Evolutionary conservation across 139 green algal genomes (phyloP), one percentile per base, ranked within the genome.

Genomic region (Closterium sp.): DNA sequence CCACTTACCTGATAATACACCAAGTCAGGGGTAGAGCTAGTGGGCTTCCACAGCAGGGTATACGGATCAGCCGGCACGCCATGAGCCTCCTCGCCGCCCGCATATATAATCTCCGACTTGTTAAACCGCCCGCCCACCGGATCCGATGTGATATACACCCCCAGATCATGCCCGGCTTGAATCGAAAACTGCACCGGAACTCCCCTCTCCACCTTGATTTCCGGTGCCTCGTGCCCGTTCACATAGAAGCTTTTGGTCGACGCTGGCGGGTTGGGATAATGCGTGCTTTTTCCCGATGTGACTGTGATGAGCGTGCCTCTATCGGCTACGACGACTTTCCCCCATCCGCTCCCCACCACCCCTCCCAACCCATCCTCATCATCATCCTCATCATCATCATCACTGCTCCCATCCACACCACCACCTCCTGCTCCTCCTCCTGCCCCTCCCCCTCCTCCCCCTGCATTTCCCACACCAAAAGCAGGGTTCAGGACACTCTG

Each of bases 171-270:
- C 13, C 92, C 92, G 0, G 89, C 92, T 70, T 93, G 84, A 19
- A 94, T 86, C 2, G 92, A 91, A 17, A 94, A 94, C 29, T 93
- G 27, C 24, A 93, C 85, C 5, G 89, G 79, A 1, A 94, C 92
- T 9, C 92, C 92, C 13, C 92, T 4, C 85, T 94, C 92, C 70
- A 94, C 92, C 92, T 94, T 90, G 1, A 94, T 32, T 24, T 94
- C 89, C 0, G 92, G 92, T 7, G 92, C 34, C n/a, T 94, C 92
- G 31, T 88, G 79, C 19, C 89, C 89, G 85, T 93, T 92, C 31
- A 94, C 29, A 38, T 88, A 93, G 27, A 94, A 85, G 86, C 92
- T 94, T 31, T 90, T 92, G 0, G 27, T 42, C 1, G 27, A n/a
- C 9, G 22, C 42, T 24, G 92, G 92, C 9, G 92, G 92, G 32